Conservation (phyloP, 495 filamentous ascomycete species). For the Melanomma pulvis-pyrius region DNA sequence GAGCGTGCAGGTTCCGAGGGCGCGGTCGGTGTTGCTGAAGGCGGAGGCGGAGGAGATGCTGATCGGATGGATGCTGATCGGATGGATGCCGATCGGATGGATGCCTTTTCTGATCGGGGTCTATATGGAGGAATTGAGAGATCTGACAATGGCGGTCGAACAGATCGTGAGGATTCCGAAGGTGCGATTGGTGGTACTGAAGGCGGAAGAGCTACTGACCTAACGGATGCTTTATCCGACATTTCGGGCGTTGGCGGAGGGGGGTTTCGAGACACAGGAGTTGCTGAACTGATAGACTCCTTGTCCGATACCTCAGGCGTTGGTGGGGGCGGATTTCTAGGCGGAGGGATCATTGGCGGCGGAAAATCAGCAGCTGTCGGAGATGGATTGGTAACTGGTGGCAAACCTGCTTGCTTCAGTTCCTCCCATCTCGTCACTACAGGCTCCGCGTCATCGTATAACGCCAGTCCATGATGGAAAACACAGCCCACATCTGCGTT, state of each 20-base stretch:
- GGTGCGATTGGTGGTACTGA: neutral
- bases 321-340: slow-evolving; percentile 22
- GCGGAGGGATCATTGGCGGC: slow-evolving; percentile 32
- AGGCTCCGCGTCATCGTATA: slow-evolving; percentile 60
- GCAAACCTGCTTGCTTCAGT: slow-evolving; percentile 31
- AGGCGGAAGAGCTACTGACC: neutral
- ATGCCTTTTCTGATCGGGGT: neutral
- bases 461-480: slow-evolving; percentile 55
- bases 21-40: neutral
- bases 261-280: slow-evolving; percentile 10
- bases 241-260: slow-evolving; percentile 15
- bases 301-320: slow-evolving; percentile 14
- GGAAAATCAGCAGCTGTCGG: slow-evolving; percentile 36
- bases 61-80: slow-evolving; percentile 5
- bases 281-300: neutral
- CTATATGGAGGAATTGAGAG: neutral
- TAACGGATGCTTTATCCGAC: neutral
- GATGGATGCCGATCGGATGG: neutral
- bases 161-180: neutral
- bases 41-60: neutral
- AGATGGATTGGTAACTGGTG: slow-evolving; percentile 20
- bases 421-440: slow-evolving; percentile 40
- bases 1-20: neutral
- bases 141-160: neutral
- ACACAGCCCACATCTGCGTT: slow-evolving; percentile 50